phyloP scores from a whole-genome alignment of 73 alveolate species.

The Tetrahymena malaccensis region DNA sequence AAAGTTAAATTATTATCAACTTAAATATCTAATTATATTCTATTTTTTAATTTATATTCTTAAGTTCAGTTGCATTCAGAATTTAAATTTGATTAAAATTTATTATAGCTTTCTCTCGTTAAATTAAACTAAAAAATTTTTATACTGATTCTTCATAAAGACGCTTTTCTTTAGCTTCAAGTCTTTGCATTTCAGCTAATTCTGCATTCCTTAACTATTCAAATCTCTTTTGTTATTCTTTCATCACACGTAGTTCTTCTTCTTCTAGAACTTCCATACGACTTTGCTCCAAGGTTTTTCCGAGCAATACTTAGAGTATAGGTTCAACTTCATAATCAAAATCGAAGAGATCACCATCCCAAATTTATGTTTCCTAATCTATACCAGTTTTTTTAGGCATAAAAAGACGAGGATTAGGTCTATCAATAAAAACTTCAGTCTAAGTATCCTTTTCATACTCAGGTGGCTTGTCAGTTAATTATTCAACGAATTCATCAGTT shows the following conservation, averaged over 20 bases:
- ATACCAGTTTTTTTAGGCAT: slow-evolving; percentile 68
- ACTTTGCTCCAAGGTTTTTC: slow-evolving; percentile 83
- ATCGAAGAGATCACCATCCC: slow-evolving; percentile 91
- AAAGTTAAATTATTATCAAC: too few species aligned
- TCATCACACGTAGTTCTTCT: slow-evolving; percentile 85
- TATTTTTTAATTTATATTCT: neutral
- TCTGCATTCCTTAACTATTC: slow-evolving; percentile 80
- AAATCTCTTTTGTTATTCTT: slow-evolving; percentile 77
- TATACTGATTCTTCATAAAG: slow-evolving; percentile 67
- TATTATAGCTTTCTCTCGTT: neutral
- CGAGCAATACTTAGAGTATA: slow-evolving; percentile 77
- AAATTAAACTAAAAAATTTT: neutral
- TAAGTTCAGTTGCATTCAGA: neutral
- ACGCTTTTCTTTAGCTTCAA: slow-evolving; percentile 76
- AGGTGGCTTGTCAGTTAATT: slow-evolving; percentile 61
- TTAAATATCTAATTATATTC: too few species aligned
- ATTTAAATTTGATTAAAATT: neutral
- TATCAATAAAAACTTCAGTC: slow-evolving; percentile 75
- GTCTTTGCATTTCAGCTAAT: slow-evolving; percentile 74
- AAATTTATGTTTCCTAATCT: slow-evolving; percentile 72
- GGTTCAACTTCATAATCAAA: slow-evolving; percentile 93
- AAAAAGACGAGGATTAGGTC: slow-evolving; percentile 81
- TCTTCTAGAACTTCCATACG: slow-evolving; percentile 96
- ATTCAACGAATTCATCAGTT: slow-evolving; percentile 56
- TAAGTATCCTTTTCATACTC: slow-evolving; percentile 72